Conservation (phyloP, 129 eudicot genomes). For the Escallonia rubra region DNA sequence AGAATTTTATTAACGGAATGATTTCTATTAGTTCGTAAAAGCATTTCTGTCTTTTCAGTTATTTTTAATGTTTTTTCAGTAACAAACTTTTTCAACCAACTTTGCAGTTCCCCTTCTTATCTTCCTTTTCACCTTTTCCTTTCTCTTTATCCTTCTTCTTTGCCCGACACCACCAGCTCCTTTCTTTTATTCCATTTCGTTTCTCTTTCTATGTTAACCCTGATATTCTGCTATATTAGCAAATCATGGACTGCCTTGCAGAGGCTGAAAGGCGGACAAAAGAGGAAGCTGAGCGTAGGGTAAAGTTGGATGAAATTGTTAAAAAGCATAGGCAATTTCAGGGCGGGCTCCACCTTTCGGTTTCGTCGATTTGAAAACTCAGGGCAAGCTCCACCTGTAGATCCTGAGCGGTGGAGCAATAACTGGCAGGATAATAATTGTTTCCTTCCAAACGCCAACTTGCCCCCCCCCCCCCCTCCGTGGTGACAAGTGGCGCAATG, state of each 20-base stretch:
- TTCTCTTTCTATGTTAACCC: too few relatives aligned
- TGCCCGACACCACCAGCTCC: too few relatives aligned
- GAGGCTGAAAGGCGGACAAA: conserved; percentile 75
- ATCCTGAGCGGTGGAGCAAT: conserved; percentile 49
- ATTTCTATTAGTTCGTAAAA: too few relatives aligned
- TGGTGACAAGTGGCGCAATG: conserved; percentile 33
- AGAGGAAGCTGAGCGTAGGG: conserved; percentile 67
- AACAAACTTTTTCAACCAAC: too few relatives aligned
- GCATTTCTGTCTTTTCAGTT: too few relatives aligned
- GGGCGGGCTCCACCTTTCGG: conserved; percentile 53
- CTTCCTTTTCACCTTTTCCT: too few relatives aligned
- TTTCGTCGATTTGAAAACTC: conserved; percentile 28
- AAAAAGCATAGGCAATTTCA: conserved; percentile 65
- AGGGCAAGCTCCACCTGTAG: conserved; percentile 40
- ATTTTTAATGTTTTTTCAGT: too few relatives aligned
- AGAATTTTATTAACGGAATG: too few relatives aligned
- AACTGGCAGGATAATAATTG: conserved; percentile 38
- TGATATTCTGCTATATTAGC: neutral
- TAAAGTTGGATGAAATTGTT: conserved; percentile 72
- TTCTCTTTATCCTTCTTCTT: too few relatives aligned
- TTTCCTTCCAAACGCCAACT: neutral
- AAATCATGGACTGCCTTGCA: conserved; percentile 11
- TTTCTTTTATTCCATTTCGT: too few relatives aligned
- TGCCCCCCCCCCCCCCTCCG: conserved; percentile 7
- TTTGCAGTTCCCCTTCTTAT: too few relatives aligned